Evolutionary conservation across 2,329 filamentous ascomycete genomes (phyloP).

Genomic region (Colletotrichum trifolii): DNA sequence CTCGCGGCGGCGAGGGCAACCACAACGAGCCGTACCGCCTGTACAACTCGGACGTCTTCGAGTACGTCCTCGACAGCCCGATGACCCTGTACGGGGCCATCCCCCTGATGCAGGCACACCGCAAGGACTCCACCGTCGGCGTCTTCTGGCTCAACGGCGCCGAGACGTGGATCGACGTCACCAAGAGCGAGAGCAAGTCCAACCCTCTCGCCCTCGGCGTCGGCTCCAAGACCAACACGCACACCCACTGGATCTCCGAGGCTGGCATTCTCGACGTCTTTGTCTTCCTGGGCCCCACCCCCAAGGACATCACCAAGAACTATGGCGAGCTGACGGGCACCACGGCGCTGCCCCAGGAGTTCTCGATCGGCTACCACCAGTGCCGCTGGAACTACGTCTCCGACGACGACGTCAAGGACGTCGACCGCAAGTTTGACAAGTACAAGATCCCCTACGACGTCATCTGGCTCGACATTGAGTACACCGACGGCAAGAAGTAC

Average conservation of each 20-base stretch:
- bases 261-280: slow-evolving; percentile 91
- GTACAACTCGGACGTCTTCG: slow-evolving; percentile 97
- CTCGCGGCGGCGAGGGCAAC: slow-evolving; percentile 86
- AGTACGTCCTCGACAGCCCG: slow-evolving; percentile 95
- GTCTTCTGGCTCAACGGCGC: slow-evolving; percentile 98
- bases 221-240: slow-evolving; percentile 76
- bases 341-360: slow-evolving; percentile 91
- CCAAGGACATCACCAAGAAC: slow-evolving; percentile 81
- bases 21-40: slow-evolving; percentile 91
- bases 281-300: slow-evolving; percentile 90
- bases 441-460: slow-evolving; percentile 96
- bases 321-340: slow-evolving; percentile 94
- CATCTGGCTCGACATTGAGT: slow-evolving; percentile 99
- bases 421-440: slow-evolving; percentile 96
- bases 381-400: slow-evolving; percentile 99
- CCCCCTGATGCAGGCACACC: slow-evolving; percentile 97
- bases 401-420: slow-evolving; percentile 95
- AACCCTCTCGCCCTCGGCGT: slow-evolving; percentile 84
- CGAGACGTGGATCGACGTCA: slow-evolving; percentile 97
- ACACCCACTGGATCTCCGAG: slow-evolving; percentile 98
- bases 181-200: slow-evolving; percentile 77
- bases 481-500: slow-evolving; percentile 96
- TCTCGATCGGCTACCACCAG: slow-evolving; percentile 93
- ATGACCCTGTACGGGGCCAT: slow-evolving; percentile 99
- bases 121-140: slow-evolving; percentile 91